Base-by-base conservation (phyloP, 768 basidiomycete genomes). In the Boletus subcaerulescens region DNA sequence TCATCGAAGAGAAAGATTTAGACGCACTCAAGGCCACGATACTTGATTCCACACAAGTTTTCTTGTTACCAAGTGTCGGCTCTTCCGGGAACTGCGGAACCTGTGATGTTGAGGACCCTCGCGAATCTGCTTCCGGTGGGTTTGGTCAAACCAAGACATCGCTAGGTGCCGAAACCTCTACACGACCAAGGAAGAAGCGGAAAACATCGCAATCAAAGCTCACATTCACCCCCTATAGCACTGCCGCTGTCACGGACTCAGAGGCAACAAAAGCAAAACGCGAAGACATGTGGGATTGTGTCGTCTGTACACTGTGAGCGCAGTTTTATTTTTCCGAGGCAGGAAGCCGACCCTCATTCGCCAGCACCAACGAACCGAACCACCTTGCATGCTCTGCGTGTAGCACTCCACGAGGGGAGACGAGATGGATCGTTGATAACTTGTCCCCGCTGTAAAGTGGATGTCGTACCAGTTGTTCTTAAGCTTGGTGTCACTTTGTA, bases 331-430 rank as follows among this genome's bases (percentile, higher is more conserved):
- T 56, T 29, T 46, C 20, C 18, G 15, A 42, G 26, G 46, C 33
- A 13, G n/a, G 20, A 39, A 9, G 32, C 44, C 17, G n/a, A 58
- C 45, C 44, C 64, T 62, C 11, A 56, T 38, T 41, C 5, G 3
- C n/a, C 55, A 87, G 85, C 42, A 59, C 74, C 48, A 88, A 89
- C 57, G 64, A 80, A 33, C 65, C 73, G 11, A 68, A 63, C 17
- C 80, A 85, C 65, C 75, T 86, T 10, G 81, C 80, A 10, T 89
- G 87, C 63, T 77, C 81, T 38, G 85, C 76, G 1, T 89, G 87
- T 64, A 73, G 73, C 4, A 84, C 82, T 11, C 76, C 79, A 48
- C 73, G 76, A 50, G 80, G 82, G 26, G 76, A 80, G 31, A 60
- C 61, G 26, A 45, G 35, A 31, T 69, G 65, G 68, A 47, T 41